Percentiles rank a stretch among this genome's conserved stretches.
These are phyloP conservation scores for Inonotus hispidus DNA, from an alignment of 1,284 basidiomycete species.

Conservation along the genomic window DNA sequence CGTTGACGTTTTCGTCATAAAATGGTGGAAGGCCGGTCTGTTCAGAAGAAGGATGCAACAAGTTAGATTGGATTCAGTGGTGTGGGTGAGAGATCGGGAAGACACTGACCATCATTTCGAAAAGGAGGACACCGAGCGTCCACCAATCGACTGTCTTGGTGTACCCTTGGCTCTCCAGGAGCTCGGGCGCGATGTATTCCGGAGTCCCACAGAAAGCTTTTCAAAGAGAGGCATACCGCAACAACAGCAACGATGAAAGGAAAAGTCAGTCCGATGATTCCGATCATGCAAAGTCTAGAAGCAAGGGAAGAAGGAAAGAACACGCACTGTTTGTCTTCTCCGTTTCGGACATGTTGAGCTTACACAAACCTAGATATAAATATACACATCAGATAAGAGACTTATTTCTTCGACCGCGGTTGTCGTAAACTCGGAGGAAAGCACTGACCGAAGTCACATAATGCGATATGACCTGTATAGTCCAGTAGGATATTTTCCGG, in stretches of 20 bases:
- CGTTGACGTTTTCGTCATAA: slow-evolving; percentile 98
- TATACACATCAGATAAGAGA: not conserved
- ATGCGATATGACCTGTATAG: slow-evolving; percentile 95
- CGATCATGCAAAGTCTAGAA: not conserved
- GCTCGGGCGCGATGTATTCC: slow-evolving; percentile 95
- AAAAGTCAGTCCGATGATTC: slow-evolving; percentile 3
- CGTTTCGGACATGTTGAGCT: slow-evolving; percentile 97
- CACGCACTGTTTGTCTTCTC: slow-evolving; percentile 94
- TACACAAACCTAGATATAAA: slow-evolving; percentile 71
- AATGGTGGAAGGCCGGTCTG: slow-evolving; percentile 95
- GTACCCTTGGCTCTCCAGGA: slow-evolving; percentile 95
- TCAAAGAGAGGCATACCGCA: not conserved
- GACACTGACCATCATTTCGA: slow-evolving; percentile 90
- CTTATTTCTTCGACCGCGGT: not conserved
- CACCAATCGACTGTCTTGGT: slow-evolving; percentile 99
- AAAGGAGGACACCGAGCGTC: slow-evolving; percentile 96
- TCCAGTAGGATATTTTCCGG: slow-evolving; percentile 97
- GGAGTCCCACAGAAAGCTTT: slow-evolving; percentile 98
- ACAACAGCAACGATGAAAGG: not conserved
- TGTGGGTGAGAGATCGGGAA: not conserved
- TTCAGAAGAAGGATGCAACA: not conserved
- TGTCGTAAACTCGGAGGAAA: not conserved
- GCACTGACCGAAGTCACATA: slow-evolving; percentile 86
- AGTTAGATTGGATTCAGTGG: not conserved
- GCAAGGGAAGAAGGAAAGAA: not conserved